Base-by-base conservation (phyloP, 176 grass and related monocot species). In the Carex kokanica region DNA sequence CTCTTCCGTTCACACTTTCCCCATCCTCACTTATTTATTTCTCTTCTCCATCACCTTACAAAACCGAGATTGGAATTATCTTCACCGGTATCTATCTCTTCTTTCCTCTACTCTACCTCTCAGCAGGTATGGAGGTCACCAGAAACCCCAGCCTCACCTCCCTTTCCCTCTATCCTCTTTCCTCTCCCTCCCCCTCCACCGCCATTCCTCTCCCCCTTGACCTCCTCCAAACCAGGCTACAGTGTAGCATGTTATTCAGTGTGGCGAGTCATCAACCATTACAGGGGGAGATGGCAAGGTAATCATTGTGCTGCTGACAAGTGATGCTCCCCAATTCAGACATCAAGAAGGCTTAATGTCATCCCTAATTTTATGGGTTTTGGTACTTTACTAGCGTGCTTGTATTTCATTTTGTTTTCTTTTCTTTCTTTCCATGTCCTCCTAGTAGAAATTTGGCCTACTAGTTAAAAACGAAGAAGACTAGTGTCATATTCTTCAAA, bases 401-500 rank as follows among this genome's bases (percentile, higher is more conserved):
- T 41, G 8, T 41, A 40, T 43, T 70, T 40, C 66, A n/a, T 18
- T 8, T 69, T 69, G 1, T 65, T 7, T 70, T 11, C 17, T 70
- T 40, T 70, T 6, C 2, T 67, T 34, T 43, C 36, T 67, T 32
- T 66, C 29, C 58, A 60, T 66, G 8, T 36, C 1, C 58, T 8
- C n/a, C n/a, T 23, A 60, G 7, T 60, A 23, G 18, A 10, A 60
- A 8, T 43, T 74, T 25, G n/a, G 41, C 43, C 21, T 74, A 15
- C 40, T 74, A 74, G 21, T 74, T 25, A 67, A 36, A 21, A 68
- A 34, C 2, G 11, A 52, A 74, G 16, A 75, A 7, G 21, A 74
- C 20, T 74, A 74, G 12, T 53, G 25, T 75, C 20, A 29, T 75
- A 75, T 75, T 16, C 71, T 53, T 53, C 45, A 52, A 75, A 75